Evolutionary conservation across 495 filamentous ascomycete species (phyloP).

Genomic region (Pseudevernia furfuracea): DNA sequence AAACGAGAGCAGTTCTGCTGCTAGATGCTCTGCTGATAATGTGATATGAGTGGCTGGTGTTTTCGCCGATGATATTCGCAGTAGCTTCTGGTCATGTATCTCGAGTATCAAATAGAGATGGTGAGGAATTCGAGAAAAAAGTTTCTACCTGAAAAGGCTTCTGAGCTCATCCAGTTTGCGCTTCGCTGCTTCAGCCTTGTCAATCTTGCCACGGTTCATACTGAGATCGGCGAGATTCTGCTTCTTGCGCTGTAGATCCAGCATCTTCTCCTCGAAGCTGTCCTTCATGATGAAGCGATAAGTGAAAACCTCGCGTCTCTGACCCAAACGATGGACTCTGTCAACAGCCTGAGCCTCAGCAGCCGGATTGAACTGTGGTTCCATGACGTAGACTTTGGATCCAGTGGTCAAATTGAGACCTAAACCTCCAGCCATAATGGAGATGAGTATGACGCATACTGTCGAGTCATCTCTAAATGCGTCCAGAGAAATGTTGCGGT

Average conservation of each 20-base stretch:
- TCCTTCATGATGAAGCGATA: constrained; percentile 78
- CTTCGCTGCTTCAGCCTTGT: constrained; percentile 66
- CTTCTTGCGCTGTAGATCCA: constrained; percentile 84
- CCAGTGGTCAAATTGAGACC: constrained; percentile 85
- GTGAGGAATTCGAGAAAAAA: not conserved
- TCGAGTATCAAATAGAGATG: not conserved
- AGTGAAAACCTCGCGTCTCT: constrained; percentile 73
- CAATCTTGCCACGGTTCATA: constrained; percentile 63
- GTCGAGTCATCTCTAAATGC: constrained; percentile 63
- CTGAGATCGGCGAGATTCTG: constrained; percentile 76
- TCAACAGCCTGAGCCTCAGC: constrained; percentile 92
- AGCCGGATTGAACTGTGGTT: constrained; percentile 94
- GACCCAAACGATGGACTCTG: constrained; percentile 86
- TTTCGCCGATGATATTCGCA: not conserved
- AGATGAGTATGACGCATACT: constrained; percentile 77
- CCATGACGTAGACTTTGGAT: constrained; percentile 89
- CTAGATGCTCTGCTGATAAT: not conserved
- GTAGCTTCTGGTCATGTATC: not conserved
- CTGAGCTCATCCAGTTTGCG: constrained; percentile 72
- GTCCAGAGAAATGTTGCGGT: constrained; percentile 64
- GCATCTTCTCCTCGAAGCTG: constrained; percentile 92
- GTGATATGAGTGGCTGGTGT: not conserved
- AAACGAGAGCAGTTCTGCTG: not conserved
- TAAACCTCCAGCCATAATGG: constrained; percentile 84
- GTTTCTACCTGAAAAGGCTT: constrained; percentile 65